Percentiles rank a stretch among this genome's conserved stretches.
Evolutionary conservation across 1,139 yeast genomes (phyloP).

Genomic region (Diutina mesorugosa): DNA sequence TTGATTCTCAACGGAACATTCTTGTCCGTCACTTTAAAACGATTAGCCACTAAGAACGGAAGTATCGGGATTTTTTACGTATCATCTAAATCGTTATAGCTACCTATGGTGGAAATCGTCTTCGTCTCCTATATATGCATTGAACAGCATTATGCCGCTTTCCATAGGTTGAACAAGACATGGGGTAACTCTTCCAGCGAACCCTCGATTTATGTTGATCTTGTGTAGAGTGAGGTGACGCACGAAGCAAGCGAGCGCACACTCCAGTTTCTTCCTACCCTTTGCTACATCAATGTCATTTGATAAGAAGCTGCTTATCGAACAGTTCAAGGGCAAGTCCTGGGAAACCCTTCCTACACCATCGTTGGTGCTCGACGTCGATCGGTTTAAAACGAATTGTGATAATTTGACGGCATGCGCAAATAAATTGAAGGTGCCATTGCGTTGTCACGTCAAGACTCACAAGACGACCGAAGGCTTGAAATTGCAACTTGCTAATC

Average conservation of each 20-base stretch:
- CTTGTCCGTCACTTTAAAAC: no score
- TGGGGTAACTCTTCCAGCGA: background rate
- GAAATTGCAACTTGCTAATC: conserved; percentile 14
- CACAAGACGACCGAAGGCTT: conserved; percentile 41
- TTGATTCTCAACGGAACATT: no score
- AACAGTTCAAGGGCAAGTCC: conserved; percentile 14
- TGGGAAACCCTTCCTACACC: conserved; percentile 40
- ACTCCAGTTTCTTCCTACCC: background rate
- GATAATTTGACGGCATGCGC: conserved; percentile 21
- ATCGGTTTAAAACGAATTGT: conserved; percentile 14
- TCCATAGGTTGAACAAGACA: background rate
- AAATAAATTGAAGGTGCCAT: conserved; percentile 17
- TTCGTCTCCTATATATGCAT: no score
- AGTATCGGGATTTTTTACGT: no score
- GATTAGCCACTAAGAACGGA: no score
- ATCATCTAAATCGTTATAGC: no score
- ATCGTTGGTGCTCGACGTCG: conserved; percentile 29
- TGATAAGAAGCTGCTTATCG: conserved; percentile 13
- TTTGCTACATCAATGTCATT: background rate
- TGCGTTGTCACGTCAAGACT: conserved; percentile 66
- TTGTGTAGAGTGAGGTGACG: background rate
- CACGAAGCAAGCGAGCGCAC: background rate
- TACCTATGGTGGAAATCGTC: no score
- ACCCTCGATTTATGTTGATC: background rate
- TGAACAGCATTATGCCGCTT: no score